Evolutionary conservation across 106 monocot species (phyloP).

Genomic region (Alisma plantagoaquatica): DNA sequence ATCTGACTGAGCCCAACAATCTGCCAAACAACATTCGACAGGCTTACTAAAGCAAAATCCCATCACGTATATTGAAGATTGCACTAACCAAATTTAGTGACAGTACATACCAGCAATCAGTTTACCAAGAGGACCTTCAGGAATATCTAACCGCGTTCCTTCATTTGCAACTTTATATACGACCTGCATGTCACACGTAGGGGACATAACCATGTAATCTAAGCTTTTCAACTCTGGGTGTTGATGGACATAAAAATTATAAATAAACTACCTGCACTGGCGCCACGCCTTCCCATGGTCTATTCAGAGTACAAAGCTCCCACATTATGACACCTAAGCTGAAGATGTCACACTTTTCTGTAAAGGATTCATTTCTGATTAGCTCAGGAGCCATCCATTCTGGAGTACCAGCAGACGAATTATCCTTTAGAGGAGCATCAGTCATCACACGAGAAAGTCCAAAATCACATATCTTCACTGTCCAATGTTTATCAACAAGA

Average conservation of each 20-base stretch:
- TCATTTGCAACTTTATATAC: slow-evolving; percentile 77
- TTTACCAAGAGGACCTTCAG: slow-evolving; percentile 81
- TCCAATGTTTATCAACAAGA: slow-evolving; percentile 91
- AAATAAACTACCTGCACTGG: slow-evolving; percentile 65
- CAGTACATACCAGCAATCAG: slow-evolving; percentile 41
- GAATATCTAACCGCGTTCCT: slow-evolving; percentile 62
- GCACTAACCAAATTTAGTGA: too few species aligned
- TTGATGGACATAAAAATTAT: neutral
- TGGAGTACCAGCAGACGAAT: slow-evolving; percentile 89
- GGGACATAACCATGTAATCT: neutral
- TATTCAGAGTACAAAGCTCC: slow-evolving; percentile 86
- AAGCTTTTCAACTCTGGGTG: too few species aligned
- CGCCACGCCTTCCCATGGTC: slow-evolving; percentile 92
- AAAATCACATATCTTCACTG: slow-evolving; percentile 96
- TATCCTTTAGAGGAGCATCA: slow-evolving; percentile 59
- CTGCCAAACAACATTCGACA: slow-evolving; percentile 20
- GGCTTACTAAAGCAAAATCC: neutral
- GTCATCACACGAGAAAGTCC: slow-evolving; percentile 76
- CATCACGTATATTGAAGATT: slow-evolving; percentile 1
- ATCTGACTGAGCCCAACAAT: slow-evolving; percentile 95
- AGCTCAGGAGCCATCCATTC: slow-evolving; percentile 99
- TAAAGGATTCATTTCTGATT: slow-evolving; percentile 83
- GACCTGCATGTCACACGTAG: slow-evolving; percentile 48
- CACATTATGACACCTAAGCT: slow-evolving; percentile 97
- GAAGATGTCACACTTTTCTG: slow-evolving; percentile 94